Base-by-base conservation (phyloP, 495 filamentous ascomycete species). In the Chaetomium cochliodes region DNA sequence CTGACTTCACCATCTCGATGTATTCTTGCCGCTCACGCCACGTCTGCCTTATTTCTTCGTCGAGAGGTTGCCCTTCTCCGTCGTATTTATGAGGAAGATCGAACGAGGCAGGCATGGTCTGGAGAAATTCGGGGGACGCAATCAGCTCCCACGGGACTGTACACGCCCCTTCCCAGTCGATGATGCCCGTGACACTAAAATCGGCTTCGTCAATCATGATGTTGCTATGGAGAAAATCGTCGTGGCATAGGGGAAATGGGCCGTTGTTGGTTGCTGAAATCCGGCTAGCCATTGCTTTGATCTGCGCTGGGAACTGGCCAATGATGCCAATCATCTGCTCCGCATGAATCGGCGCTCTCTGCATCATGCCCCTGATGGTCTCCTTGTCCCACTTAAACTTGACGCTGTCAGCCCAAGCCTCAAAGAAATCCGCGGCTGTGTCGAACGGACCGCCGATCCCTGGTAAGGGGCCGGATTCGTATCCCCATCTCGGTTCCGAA, bases 91-190 rank as follows among this genome's bases (percentile, higher is more conserved):
- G 57, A 5, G 63, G 60, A 3, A 55, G 23, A 28, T 69, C 60
- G 16, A 66, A 60, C 5, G 50, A 9, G 26, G 15, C 20, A 9
- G 63, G 67, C 28, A 59, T 42, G 16, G 60, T 37, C 18, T 54
- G 33, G 3, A 69, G 53, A 49, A 69, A 69, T 3, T 18, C 18
- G 6, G 64, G 67, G 22, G 61, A 65, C 16, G 11, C 58, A 8
- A 63, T 44, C 26, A 69, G 60, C 67, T 66, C 63, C 70, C 70
- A 77, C 16, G 71, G 72, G 50, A 72, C 61, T 1, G 67, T 72
- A 53, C 59, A 74, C 5, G 73, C 72, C 6, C 70, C 69, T 62
- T 76, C 71, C 75, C 72, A 79, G 62, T 79, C 74, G 28, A 76
- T 74, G 4, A 76, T 59, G 37, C 72, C 74, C 4, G 74, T 65